Percentiles rank a stretch among this genome's conserved stretches.
phyloP scores from a whole-genome alignment of 306 rosid genomes.

The Trifolium subterraneum region DNA sequence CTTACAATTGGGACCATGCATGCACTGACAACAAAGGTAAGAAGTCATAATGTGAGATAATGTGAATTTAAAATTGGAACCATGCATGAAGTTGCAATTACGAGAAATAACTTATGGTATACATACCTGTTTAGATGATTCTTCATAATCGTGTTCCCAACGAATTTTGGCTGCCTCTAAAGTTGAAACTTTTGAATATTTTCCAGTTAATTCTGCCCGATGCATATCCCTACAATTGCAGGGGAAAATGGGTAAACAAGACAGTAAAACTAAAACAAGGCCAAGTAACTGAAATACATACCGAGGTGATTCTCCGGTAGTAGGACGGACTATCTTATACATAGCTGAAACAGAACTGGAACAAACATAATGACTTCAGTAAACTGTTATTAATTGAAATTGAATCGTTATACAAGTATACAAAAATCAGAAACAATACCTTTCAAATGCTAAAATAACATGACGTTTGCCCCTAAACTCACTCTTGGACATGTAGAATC shows the following conservation, averaged over 20 bases:
- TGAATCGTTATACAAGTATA: background rate
- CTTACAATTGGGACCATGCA: background rate
- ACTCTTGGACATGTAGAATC: conserved; percentile 91
- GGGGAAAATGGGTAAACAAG: background rate
- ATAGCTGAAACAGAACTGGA: background rate
- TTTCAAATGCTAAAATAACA: conserved; percentile 29
- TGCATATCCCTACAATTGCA: background rate
- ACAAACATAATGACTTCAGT: too few relatives aligned
- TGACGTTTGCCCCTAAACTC: conserved; percentile 92
- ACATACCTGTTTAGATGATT: background rate
- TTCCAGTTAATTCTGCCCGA: background rate
- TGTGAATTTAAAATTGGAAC: too few relatives aligned
- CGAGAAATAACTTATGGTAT: background rate
- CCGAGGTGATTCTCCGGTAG: background rate
- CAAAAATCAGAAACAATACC: background rate
- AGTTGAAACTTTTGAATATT: background rate
- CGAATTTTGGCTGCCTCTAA: background rate
- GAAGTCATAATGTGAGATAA: background rate
- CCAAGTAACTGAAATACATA: background rate
- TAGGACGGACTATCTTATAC: background rate
- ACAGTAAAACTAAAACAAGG: background rate
- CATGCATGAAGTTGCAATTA: background rate
- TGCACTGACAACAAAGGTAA: background rate
- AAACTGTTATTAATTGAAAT: too few relatives aligned
- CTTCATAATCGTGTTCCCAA: background rate